Evolutionary conservation across 164 flowering plant species (phyloP), one percentile per base, ranked within the genome.

Genomic region (Brasenia schreberi): DNA sequence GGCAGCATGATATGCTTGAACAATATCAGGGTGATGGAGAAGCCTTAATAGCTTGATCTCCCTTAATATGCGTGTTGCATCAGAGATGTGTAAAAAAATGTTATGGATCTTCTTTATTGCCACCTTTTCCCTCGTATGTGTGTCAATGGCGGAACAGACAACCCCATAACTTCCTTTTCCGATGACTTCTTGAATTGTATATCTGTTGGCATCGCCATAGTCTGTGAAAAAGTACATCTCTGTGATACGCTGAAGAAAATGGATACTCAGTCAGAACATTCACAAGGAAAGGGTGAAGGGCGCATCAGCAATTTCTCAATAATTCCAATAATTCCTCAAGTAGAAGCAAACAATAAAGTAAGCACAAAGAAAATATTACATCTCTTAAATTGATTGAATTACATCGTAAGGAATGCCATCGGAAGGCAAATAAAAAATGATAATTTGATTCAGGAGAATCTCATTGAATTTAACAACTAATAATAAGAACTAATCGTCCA

Each of bases 31-130:
- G 79, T 92, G 97, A 12, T 90, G 76, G n/a, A 92, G 78, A 73
- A 92, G 90, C 73, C 96, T 81, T 42, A 92, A 85, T 63, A 92
- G 85, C 81, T 92, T 92, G 70, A 92, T 87, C 85, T 92, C 97
- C 60, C 97, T 86, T 7, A 92, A 84, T 66, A 92, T 92, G 39
- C 97, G 78, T 19, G 96, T 89, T 62, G 97, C 97, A 81, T 92
- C 97, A 52, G 62, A 71, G 14, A 71, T 66, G 69, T 71, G 73
- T 23, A 66, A 69, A 63, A 71, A 71, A 18, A 71, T 71, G 53
- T 71, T 68, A 62, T 62, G 73, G 11, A 71, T 71, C 65, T 71
- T 71, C 62, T 71, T 71, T 61, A 71, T 71, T 18, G 73, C 73
- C 69, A 71, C 73, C 49, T 71, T 71, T 42, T 71, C 69, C 18